Evolutionary conservation across 176 grass and related monocot genomes (phyloP).

Genomic region (Dactylis glomerata): DNA sequence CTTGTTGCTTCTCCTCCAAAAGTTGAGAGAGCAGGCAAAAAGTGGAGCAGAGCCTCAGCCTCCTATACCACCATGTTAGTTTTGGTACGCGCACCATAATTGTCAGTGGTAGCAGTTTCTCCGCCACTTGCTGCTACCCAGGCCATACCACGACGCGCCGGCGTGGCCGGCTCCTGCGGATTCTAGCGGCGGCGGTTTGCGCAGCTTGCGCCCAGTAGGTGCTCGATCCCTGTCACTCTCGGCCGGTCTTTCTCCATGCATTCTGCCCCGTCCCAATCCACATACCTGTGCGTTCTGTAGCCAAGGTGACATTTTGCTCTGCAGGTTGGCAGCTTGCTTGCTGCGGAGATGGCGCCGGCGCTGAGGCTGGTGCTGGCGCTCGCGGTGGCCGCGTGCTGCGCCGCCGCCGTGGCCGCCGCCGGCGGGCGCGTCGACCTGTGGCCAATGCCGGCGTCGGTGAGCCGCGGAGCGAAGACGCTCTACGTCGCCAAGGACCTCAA

Average conservation of each 20-base stretch:
- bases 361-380: constrained; percentile 22
- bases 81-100: constrained; percentile 21
- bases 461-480: constrained; percentile 48
- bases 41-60: not conserved
- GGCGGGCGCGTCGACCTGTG: constrained; percentile 56
- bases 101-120: not conserved
- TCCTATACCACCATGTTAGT: not conserved
- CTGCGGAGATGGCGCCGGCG: not conserved
- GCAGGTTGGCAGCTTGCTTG: not conserved
- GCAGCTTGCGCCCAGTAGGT: constrained; percentile 11
- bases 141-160: constrained; percentile 6
- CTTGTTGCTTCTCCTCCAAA: not conserved
- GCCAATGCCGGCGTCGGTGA: constrained; percentile 75
- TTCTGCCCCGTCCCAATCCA: not conserved
- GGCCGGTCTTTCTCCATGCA: not conserved
- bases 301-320: not conserved
- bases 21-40: constrained; percentile 8
- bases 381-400: constrained; percentile 3
- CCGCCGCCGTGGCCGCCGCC: not conserved
- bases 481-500: constrained; percentile 57
- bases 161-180: constrained; percentile 18
- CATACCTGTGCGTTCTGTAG: not conserved
- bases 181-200: not conserved
- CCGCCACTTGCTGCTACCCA: not conserved
- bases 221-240: not conserved